Evolutionary conservation across 179 eudicot genomes (phyloP).

Genomic region (Spergularia azorica): DNA sequence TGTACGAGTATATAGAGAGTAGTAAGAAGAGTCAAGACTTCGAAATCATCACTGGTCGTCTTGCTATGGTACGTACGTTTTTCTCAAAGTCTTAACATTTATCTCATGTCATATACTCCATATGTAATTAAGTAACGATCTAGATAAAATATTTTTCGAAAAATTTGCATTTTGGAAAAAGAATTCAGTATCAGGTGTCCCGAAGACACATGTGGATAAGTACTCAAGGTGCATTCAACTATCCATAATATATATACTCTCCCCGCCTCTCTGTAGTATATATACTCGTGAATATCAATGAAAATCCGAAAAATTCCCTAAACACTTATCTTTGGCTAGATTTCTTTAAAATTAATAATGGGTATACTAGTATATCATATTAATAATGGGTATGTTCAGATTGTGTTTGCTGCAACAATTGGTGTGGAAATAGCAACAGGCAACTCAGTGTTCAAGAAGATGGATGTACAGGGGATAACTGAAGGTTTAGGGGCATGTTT

Average conservation of each 20-base stretch:
- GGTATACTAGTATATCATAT: not conserved
- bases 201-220: no score
- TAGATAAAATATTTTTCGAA: no score
- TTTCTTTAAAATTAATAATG: no score
- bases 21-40: constrained; percentile 84
- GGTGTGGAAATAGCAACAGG: constrained; percentile 69
- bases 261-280: no score
- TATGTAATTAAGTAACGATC: no score
- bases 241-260: no score
- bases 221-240: no score
- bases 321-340: no score
- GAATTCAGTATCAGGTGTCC: no score
- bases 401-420: constrained; percentile 77
- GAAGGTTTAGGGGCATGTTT: constrained; percentile 69
- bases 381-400: constrained; percentile 28
- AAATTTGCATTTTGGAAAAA: no score
- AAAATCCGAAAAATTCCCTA: no score
- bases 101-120: not conserved
- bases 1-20: constrained; percentile 85
- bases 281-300: no score
- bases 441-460: constrained; percentile 76
- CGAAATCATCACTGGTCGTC: constrained; percentile 87
- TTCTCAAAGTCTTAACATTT: not conserved
- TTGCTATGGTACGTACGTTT: constrained; percentile 71
- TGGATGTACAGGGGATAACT: constrained; percentile 62